Evolutionary conservation across 2,329 filamentous ascomycete species (phyloP), one percentile per base, ranked within the genome.

Genomic region (Penicillium sp.): DNA sequence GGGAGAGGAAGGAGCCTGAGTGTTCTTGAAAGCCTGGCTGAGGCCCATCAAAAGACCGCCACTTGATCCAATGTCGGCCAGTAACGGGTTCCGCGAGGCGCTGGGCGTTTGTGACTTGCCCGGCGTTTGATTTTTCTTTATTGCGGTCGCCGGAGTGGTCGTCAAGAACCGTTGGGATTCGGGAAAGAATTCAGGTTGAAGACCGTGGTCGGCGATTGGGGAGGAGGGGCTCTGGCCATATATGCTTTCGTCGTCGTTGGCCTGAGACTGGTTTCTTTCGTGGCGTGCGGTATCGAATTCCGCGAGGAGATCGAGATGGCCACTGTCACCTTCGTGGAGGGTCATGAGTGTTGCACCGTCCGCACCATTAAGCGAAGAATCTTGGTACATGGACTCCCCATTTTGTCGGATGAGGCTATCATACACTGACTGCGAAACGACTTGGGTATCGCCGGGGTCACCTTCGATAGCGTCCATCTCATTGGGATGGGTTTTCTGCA

Each of bases 21-120:
- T 80, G 18, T 74, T 72, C 48, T 70, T 74, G 60, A 80, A 80
- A 1, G 77, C 66, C 58, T 80, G 77, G 48, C 75, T 79, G 21
- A 80, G 60, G 2, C 69, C 70, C 69, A 80, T 74, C 9, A 76
- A 57, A 20, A 42, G 39, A 13, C 68, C 71, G 20, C 69, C 67
- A 26, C 67, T 73, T 3, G 69, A 71, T 37, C 64, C 68, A 26
- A 67, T 54, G 18, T 69, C 67, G 17, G 66, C 61, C 15, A 68
- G 66, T 26, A 79, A 67, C 15, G 77, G 76, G 55, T 78, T 78
- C 10, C 69, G 66, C 12, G 75, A 70, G 21, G 73, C 54, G 6
- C 65, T 66, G 13, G 77, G 75, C n/a, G 72, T 76, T 42, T 65
- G 63, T 3, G 64, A 53, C 21, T 55, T 51, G 30, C 68, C 60